These are phyloP conservation scores for Inga laurina DNA, from an alignment of 306 rosid genomes.

Conservation along the genomic window DNA sequence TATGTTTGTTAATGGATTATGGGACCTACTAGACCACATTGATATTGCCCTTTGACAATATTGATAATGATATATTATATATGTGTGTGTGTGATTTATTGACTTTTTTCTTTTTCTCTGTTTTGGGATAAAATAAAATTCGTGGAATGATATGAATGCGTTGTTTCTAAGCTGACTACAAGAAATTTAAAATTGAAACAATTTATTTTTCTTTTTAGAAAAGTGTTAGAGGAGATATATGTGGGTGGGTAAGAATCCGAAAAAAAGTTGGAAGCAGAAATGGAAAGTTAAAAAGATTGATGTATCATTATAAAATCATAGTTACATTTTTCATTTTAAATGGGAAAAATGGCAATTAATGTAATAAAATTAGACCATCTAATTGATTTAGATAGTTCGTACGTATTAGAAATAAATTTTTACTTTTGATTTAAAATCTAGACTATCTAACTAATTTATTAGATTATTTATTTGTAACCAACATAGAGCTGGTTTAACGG, in stretches of 20 bases:
- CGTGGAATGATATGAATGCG: conserved; percentile 59
- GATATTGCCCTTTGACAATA: neutral
- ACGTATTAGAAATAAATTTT: neutral
- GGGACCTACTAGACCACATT: neutral
- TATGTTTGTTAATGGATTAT: neutral
- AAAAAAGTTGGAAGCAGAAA: conserved; percentile 40
- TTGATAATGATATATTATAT: neutral
- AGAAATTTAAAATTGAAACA: neutral
- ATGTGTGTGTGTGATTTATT: no score
- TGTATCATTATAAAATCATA: conserved; percentile 33
- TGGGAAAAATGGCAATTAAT: neutral
- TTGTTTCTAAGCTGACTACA: conserved; percentile 81
- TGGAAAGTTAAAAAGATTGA: conserved; percentile 40
- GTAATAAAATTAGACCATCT: neutral
- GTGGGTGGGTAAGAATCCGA: conserved; percentile 67
- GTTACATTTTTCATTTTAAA: neutral
- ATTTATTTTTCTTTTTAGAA: neutral
- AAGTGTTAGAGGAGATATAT: conserved; percentile 41
- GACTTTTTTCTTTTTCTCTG: conserved; percentile 44
- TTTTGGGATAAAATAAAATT: conserved; percentile 46
- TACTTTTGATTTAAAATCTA: neutral
- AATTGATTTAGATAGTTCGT: neutral
- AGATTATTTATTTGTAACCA: no score
- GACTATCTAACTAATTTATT: neutral
- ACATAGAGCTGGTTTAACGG: no score